Base-by-base conservation (phyloP, 208 protist genomes). In the Leptomonas pyrrhocoris region DNA sequence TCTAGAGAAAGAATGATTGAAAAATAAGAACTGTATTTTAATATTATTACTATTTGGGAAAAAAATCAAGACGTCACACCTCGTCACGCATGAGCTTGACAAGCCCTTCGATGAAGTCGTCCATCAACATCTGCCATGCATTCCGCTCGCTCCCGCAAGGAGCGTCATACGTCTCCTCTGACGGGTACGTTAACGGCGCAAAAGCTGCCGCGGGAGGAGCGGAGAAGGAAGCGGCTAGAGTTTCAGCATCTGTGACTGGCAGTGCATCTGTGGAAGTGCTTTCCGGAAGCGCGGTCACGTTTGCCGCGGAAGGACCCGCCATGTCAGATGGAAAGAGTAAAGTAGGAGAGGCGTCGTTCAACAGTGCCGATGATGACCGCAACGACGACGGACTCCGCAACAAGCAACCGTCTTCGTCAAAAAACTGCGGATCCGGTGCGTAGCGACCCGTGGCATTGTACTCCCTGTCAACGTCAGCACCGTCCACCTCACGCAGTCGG, bases 61-160 rank as follows among this genome's bases (percentile, higher is more conserved):
- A 31, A 30, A 53, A 38, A 19, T n/a, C 51, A 45, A 48, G 30
- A 9, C 48, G 9, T 50, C 13, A 58, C 15, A 6, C 42, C 42
- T 61, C 61, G 18, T 1, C n/a, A 42, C 9, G 42, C 36, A 75
- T 64, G 19, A 75, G 49, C 45, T 50, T 64, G 53, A 75, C 53
- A 21, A 75, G 34, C 0, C 70, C 61, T 21, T 75, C 70, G 23
- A 75, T 75, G 36, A 69, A 75, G 31, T 48, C 54, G 61, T 75
- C 70, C 54, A 75, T 75, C 61, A 69, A 34, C 54, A 27, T 25
- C 51, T 69, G 60, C 70, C 70, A 68, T 43, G 54, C 70, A 23
- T 75, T 45, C 34, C 54, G 62, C 70, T 75, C 70, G 28, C 70
- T 75, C 9, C 61, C 54, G 15, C 48, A n/a, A 2, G 70, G 70